Percentiles rank a stretch among this genome's conserved stretches.
Conservation (phyloP, 148 eudicot genomes). For the Rhododendron vialii region DNA sequence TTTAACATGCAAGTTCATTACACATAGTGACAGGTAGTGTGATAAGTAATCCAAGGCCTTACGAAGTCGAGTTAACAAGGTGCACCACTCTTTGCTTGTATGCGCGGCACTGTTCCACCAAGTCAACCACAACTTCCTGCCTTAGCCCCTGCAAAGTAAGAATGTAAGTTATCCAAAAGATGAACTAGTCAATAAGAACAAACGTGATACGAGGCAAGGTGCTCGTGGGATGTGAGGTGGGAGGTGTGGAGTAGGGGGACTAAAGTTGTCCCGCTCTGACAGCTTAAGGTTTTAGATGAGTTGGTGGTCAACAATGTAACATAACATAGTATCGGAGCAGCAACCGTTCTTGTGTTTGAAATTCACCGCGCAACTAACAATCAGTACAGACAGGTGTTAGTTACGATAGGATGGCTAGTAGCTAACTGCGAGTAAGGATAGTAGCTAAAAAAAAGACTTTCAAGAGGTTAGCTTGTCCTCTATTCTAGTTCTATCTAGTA, state of each 20-base stretch:
- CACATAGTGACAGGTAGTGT: not conserved
- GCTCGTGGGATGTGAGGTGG: not conserved
- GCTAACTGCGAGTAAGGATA: no score
- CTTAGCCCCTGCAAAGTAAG: constrained; percentile 56
- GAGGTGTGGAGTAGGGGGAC: not conserved
- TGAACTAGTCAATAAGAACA: not conserved
- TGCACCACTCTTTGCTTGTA: constrained; percentile 94
- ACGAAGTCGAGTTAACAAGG: constrained; percentile 97
- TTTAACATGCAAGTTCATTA: not conserved
- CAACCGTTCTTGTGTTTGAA: not conserved
- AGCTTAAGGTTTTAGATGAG: not conserved
- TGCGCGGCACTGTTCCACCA: constrained; percentile 90
- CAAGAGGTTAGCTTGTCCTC: not conserved
- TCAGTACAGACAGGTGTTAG: not conserved
- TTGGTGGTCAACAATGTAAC: not conserved
- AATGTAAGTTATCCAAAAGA: not conserved
- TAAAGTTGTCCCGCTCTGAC: not conserved
- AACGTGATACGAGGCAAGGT: not conserved
- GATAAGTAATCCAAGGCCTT: constrained; percentile 41
- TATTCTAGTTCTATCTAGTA: no score
- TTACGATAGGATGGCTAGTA: not conserved
- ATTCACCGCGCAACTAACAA: not conserved
- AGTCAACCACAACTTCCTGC: constrained; percentile 90
- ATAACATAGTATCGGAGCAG: not conserved
- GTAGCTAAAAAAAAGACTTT: no score